phyloP scores from a whole-genome alignment of 2,329 filamentous ascomycete species.

The Aspergillus sp. region DNA sequence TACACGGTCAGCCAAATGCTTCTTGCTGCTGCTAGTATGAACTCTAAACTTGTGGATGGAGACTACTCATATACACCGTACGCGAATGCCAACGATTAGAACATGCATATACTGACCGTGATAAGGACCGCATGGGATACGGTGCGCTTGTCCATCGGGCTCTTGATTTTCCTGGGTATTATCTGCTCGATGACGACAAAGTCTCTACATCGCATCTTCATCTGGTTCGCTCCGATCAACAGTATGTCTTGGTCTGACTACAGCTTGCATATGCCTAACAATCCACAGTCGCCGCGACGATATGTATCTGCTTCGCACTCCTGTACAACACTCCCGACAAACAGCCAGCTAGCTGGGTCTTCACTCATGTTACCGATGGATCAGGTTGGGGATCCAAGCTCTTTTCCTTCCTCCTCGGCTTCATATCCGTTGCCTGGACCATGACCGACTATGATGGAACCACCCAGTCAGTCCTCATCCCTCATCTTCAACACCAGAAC shows the following conservation, averaged over 20 bases:
- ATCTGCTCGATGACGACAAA: conserved; percentile 68
- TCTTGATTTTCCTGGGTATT: conserved; percentile 60
- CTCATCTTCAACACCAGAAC: not conserved
- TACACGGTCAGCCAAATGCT: conserved; percentile 69
- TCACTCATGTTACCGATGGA: conserved; percentile 63
- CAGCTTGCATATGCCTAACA: not conserved
- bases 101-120: not conserved
- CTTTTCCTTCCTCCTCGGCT: conserved; percentile 67
- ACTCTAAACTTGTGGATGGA: conserved; percentile 57
- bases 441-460: conserved; percentile 73
- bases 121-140: conserved; percentile 61
- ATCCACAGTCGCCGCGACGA: conserved; percentile 58
- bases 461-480: conserved; percentile 57
- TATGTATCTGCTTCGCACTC: conserved; percentile 63
- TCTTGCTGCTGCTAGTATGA: conserved; percentile 65
- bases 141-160: conserved; percentile 60
- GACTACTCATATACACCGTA: conserved; percentile 62
- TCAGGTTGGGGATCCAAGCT: conserved; percentile 66
- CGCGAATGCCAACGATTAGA: conserved; percentile 28
- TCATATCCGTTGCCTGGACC: conserved; percentile 53
- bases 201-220: conserved; percentile 61
- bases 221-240: conserved; percentile 71
- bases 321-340: conserved; percentile 64
- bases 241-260: conserved; percentile 39
- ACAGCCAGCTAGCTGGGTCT: conserved; percentile 63